Conservation (phyloP, 306 rosid genomes). For the Herpetospermum pedunculosum region DNA sequence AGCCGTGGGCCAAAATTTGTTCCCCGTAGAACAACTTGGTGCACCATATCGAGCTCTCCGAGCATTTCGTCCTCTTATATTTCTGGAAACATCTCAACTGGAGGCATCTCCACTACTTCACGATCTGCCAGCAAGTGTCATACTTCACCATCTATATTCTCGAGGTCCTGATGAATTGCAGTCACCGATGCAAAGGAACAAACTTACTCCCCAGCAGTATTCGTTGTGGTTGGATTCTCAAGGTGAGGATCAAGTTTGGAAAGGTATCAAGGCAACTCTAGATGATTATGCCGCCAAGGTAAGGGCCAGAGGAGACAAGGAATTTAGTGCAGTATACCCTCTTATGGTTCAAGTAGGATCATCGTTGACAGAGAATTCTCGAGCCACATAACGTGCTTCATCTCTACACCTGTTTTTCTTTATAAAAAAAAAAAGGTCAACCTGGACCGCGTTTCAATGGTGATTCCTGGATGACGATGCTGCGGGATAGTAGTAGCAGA, state of each 20-base stretch:
- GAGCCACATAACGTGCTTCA: constrained; percentile 34
- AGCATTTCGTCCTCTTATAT: constrained; percentile 93
- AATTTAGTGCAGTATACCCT: constrained; percentile 87
- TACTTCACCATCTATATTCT: constrained; percentile 89
- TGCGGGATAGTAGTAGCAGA: background rate
- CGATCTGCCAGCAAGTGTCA: constrained; percentile 75
- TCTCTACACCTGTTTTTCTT: background rate
- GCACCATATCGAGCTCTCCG: constrained; percentile 89
- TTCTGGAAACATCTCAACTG: constrained; percentile 90
- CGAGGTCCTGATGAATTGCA: constrained; percentile 86
- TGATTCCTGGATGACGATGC: background rate
- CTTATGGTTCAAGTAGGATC: constrained; percentile 90
- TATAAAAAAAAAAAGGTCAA: background rate
- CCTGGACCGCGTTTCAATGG: background rate
- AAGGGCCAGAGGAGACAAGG: constrained; percentile 87
- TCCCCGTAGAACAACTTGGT: constrained; percentile 95
- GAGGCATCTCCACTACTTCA: constrained; percentile 86
- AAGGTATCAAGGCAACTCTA: constrained; percentile 81
- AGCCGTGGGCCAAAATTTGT: constrained; percentile 87
- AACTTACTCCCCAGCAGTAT: constrained; percentile 69
- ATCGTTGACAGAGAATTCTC: constrained; percentile 41
- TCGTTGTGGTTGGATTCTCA: constrained; percentile 97
- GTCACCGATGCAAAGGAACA: constrained; percentile 89
- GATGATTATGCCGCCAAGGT: constrained; percentile 82
- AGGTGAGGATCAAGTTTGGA: constrained; percentile 97